These are phyloP conservation scores for Petunia secreta DNA, from an alignment of 257 asterid species.

Conservation along the genomic window DNA sequence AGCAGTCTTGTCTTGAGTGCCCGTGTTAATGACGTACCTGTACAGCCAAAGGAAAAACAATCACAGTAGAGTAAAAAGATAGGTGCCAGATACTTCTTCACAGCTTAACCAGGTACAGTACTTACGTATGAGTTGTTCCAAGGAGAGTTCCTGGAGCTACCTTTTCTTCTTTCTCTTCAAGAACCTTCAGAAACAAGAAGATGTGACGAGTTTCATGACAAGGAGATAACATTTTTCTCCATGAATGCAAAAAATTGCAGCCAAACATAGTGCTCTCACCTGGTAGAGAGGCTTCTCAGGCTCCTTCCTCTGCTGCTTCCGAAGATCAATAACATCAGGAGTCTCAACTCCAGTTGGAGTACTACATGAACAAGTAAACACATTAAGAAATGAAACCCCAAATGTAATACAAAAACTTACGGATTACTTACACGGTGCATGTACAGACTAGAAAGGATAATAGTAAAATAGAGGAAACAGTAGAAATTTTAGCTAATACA, in stretches of 20 bases:
- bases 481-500: neutral
- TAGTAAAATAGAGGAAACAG: neutral
- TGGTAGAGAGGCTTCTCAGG: slow-evolving; percentile 97
- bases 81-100: neutral
- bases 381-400: slow-evolving; percentile 24
- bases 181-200: slow-evolving; percentile 58
- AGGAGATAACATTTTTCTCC: neutral
- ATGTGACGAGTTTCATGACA: neutral
- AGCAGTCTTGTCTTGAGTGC: slow-evolving; percentile 83
- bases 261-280: slow-evolving; percentile 39
- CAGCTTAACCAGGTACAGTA: neutral
- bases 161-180: slow-evolving; percentile 91
- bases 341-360: slow-evolving; percentile 99
- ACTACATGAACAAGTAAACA: slow-evolving; percentile 43
- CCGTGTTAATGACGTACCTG: slow-evolving; percentile 88
- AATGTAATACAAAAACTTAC: neutral
- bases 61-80: neutral
- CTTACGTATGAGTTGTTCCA: slow-evolving; percentile 85
- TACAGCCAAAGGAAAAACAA: slow-evolving; percentile 23
- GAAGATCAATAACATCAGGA: slow-evolving; percentile 97
- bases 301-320: slow-evolving; percentile 97
- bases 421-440: neutral
- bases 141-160: slow-evolving; percentile 82
- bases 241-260: neutral
- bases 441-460: neutral